Conservation (phyloP, 2,329 filamentous ascomycete genomes). For the Periglandula ipomoeae region DNA sequence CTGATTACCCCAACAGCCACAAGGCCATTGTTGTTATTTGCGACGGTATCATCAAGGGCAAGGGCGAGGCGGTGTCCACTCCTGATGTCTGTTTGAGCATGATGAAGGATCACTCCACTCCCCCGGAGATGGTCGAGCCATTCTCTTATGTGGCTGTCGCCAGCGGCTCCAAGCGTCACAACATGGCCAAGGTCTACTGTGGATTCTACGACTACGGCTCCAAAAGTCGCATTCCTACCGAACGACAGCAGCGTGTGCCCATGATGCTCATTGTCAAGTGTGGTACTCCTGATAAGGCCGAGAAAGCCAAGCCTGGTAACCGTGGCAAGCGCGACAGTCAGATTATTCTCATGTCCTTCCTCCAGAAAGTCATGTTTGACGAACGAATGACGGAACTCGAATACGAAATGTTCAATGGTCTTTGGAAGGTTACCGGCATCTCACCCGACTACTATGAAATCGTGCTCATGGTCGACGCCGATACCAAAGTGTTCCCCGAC, state of each 20-base stretch:
- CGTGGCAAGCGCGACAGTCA: constrained; percentile 98
- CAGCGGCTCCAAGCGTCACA: constrained; percentile 93
- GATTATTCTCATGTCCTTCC: constrained; percentile 97
- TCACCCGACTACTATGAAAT: constrained; percentile 97
- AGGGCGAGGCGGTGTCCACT: constrained; percentile 78
- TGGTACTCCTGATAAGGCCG: constrained; percentile 79
- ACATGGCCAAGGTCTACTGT: constrained; percentile 97
- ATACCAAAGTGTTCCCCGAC: constrained; percentile 98
- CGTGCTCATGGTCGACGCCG: constrained; percentile 97
- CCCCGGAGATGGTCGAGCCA: constrained; percentile 71
- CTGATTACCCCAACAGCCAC: constrained; percentile 98
- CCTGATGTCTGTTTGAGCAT: constrained; percentile 85
- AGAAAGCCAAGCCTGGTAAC: constrained; percentile 83
- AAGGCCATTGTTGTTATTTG: constrained; percentile 95
- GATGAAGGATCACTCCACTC: constrained; percentile 84
- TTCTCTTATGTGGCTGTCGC: constrained; percentile 97
- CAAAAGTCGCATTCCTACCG: constrained; percentile 65
- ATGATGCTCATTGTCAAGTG: constrained; percentile 97
- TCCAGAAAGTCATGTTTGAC: constrained; percentile 99
- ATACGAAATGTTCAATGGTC: constrained; percentile 98
- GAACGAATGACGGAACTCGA: constrained; percentile 99
- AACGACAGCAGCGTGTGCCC: constrained; percentile 92
- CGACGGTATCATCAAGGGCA: constrained; percentile 94
- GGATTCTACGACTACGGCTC: constrained; percentile 96
- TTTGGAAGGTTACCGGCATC: constrained; percentile 98